Evolutionary conservation across 2,329 filamentous ascomycete genomes (phyloP), one percentile per base, ranked within the genome.

Genomic region (Trichoderma aggressivum): DNA sequence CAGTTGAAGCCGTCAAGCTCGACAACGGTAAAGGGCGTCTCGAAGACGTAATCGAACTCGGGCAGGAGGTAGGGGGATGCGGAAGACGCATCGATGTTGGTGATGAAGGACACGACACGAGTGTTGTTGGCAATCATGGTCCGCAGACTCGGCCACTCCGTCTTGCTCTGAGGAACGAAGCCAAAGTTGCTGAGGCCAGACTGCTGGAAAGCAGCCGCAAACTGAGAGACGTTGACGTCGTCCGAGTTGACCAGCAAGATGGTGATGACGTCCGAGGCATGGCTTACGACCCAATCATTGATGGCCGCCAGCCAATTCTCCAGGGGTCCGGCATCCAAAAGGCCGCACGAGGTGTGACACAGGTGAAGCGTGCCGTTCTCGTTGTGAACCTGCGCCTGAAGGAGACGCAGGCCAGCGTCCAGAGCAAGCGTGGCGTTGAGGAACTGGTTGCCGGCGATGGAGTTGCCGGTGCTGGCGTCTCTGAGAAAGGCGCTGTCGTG

Each of bases 211-310:
- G 84, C 82, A 3, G 80, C 74, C 67, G 85, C 86, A 55, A 93
- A 87, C 6, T 87, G 84, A 0, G 85, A 79, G 7, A 87, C 86
- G 1, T 84, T 79, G 26, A 87, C 86, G 61, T 85, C 81, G 79
- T 91, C 90, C 4, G 88, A 88, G 82, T 94, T 94, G 75, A 93
- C 91, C 55, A 94, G 83, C 28, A 94, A 80, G 16, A 94, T 78
- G 5, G 92, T 94, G 26, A 94, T 89, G 21, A 94, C 92, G 71
- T 94, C 92, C 81, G 91, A 89, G 5, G 89, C 85, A 80, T 94
- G 89, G 18, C 78, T 78, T 77, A 90, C 87, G 83, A 94, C 86
- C 92, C 92, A 94, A 16, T 77, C 79, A 76, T 88, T 90, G 79
- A 94, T 88, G 21, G 85, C 81, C 3, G 78, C 76, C 32, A 94